A percentile compares a stretch with the other conserved stretches of the same genome.
Evolutionary conservation across 1,139 yeast species (phyloP).

Genomic region (Suhomyces kunorum): DNA sequence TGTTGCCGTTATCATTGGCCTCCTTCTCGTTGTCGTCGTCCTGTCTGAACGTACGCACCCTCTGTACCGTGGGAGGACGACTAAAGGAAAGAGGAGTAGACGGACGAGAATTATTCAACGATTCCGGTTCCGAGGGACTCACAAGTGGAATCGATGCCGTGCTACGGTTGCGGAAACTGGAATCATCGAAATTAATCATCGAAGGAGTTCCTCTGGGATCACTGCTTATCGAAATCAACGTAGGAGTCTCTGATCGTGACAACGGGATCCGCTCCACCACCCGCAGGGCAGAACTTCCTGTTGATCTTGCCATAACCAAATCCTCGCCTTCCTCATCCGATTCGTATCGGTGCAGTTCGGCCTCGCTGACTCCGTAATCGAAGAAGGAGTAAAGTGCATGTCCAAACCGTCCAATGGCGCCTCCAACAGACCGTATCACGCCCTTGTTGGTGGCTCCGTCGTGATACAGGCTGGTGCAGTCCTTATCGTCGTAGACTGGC

Average conservation of each 20-base stretch:
- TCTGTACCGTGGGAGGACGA: slow-evolving; percentile 7
- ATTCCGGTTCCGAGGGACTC: slow-evolving; percentile 2
- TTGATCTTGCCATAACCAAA: slow-evolving; percentile 3
- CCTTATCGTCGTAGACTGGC: slow-evolving; percentile 44
- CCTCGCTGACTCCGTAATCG: slow-evolving; percentile 38
- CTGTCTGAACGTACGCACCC: slow-evolving; percentile 11
- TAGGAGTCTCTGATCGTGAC: slow-evolving; percentile 11
- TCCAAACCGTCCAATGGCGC: slow-evolving; percentile 23
- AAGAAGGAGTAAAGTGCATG: slow-evolving; percentile 44
- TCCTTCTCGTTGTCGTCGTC: slow-evolving; percentile 13
- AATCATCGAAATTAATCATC: slow-evolving; percentile 20
- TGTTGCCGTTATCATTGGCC: slow-evolving; percentile 26
- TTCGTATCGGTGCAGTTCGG: slow-evolving; percentile 16
- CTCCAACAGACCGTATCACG: slow-evolving; percentile 19
- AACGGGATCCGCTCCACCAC: slow-evolving; percentile 7
- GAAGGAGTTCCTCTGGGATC: slow-evolving; percentile 19
- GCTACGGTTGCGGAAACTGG: slow-evolving; percentile 3
- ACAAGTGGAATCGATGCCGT: neutral
- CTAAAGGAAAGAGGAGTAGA: slow-evolving; percentile 9
- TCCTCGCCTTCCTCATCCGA: slow-evolving; percentile 2
- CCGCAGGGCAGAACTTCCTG: slow-evolving; percentile 4
- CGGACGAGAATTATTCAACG: slow-evolving; percentile 5
- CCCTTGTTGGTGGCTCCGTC: slow-evolving; percentile 18
- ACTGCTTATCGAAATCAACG: slow-evolving; percentile 19
- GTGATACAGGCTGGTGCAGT: slow-evolving; percentile 19